Percentiles rank a stretch among this genome's conserved stretches.
These are phyloP conservation scores for Aspergillus terreus DNA, from an alignment of 2,329 filamentous ascomycete genomes.

Conservation along the genomic window DNA sequence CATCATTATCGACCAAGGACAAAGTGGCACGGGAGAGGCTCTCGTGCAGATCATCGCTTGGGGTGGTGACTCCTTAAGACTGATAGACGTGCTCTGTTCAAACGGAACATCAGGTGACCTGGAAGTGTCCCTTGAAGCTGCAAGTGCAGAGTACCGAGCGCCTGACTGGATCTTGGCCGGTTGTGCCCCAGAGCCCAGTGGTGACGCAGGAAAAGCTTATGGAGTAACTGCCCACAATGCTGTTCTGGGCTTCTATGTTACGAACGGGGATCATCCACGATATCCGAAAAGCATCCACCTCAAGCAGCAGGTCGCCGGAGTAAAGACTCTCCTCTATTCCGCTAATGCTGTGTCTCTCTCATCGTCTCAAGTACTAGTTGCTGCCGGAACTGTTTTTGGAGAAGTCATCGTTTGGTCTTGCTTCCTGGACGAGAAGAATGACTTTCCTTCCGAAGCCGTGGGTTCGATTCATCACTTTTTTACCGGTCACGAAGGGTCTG, in stretches of 20 bases:
- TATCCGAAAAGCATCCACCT: conserved; percentile 25
- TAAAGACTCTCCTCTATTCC: conserved; percentile 83
- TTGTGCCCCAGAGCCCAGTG: conserved; percentile 32
- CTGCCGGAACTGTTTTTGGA: conserved; percentile 89
- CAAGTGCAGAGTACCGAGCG: conserved; percentile 44
- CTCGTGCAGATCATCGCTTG: conserved; percentile 54
- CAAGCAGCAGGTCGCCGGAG: conserved; percentile 45
- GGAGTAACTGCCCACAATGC: conserved; percentile 87
- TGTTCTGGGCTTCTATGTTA: conserved; percentile 52
- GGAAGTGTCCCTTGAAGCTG: conserved; percentile 21
- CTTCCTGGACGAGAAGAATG: conserved; percentile 27
- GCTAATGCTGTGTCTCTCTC: conserved; percentile 67
- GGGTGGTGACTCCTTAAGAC: conserved; percentile 60
- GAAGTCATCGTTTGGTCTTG: conserved; percentile 90
- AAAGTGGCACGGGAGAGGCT: conserved; percentile 10
- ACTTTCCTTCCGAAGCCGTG: conserved; percentile 15
- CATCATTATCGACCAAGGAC: conserved; percentile 20
- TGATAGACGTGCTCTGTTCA: conserved; percentile 30
- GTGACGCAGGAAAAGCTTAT: conserved; percentile 44
- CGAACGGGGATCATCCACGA: conserved; percentile 11
- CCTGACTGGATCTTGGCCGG: conserved; percentile 78
- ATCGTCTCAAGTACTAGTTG: conserved; percentile 62
- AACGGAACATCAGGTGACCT: conserved; percentile 22
- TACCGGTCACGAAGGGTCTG: conserved; percentile 79
- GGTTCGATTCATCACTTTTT: conserved; percentile 54